Evolutionary conservation across 1,139 yeast species (phyloP).

Genomic region (Saccharomycopsis hybrid): DNA sequence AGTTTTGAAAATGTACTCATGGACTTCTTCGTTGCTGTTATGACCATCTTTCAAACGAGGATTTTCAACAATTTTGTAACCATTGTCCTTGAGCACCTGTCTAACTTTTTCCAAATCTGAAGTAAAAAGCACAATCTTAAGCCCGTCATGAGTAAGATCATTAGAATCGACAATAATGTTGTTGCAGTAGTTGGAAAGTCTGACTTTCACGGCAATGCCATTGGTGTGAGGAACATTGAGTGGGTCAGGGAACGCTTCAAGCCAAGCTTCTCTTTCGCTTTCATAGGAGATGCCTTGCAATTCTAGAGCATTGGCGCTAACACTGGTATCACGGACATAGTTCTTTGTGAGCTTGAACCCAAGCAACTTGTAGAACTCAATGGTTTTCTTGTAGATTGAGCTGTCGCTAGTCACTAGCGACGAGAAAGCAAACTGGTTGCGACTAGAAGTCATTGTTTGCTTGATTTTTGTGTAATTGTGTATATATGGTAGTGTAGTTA

Average conservation of each 20-base stretch:
- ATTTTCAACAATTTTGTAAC: constrained; percentile 25
- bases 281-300: constrained; percentile 52
- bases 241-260: constrained; percentile 62
- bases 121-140: constrained; percentile 37
- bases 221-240: constrained; percentile 40
- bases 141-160: constrained; percentile 29
- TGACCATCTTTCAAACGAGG: constrained; percentile 10
- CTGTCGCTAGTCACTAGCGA: constrained; percentile 54
- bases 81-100: constrained; percentile 30
- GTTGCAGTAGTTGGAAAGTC: constrained; percentile 42
- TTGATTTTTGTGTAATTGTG: not conserved
- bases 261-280: constrained; percentile 63
- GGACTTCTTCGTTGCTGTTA: constrained; percentile 13
- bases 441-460: not conserved
- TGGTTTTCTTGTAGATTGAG: constrained; percentile 39
- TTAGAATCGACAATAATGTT: constrained; percentile 29
- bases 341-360: constrained; percentile 56
- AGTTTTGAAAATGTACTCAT: constrained; percentile 29
- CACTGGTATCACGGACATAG: constrained; percentile 45
- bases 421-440: constrained; percentile 35
- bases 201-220: constrained; percentile 54
- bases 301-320: constrained; percentile 29
- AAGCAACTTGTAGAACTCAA: constrained; percentile 46
- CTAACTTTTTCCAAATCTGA: constrained; percentile 39
- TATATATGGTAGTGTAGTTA: no score